Evolutionary conservation across 202 grass and related monocot species (phyloP).

Genomic region (Zizania palustris): DNA sequence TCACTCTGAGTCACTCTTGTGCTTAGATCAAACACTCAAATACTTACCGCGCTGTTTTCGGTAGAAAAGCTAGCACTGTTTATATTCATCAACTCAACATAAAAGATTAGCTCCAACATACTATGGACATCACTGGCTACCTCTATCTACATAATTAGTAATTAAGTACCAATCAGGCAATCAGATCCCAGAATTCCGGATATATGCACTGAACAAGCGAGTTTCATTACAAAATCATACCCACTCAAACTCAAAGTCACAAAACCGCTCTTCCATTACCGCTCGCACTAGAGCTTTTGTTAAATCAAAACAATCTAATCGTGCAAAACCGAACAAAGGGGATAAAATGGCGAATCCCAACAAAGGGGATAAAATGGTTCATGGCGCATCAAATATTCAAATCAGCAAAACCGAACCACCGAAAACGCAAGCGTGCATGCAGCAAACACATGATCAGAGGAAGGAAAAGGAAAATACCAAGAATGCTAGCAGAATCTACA

Average conservation of each 20-base stretch:
- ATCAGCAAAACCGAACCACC: background rate
- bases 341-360: background rate
- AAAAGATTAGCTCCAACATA: conserved; percentile 10
- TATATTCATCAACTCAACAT: background rate
- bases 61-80: too few species aligned
- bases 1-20: too few species aligned
- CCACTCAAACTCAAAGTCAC: background rate
- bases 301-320: background rate
- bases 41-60: too few species aligned
- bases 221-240: background rate
- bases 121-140: background rate
- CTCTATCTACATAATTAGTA: too few species aligned
- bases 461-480: background rate
- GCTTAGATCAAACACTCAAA: too few species aligned
- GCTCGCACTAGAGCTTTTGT: too few species aligned
- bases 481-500: background rate
- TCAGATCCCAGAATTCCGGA: background rate
- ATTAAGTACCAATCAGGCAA: background rate
- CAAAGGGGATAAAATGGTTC: background rate
- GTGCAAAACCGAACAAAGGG: background rate
- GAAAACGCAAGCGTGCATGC: background rate
- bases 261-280: conserved; percentile 9
- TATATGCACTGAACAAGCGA: background rate
- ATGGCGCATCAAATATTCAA: background rate
- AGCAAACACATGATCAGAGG: background rate